phyloP scores from a whole-genome alignment of 1,284 basidiomycete species.

The Neolentinus lepideus region DNA sequence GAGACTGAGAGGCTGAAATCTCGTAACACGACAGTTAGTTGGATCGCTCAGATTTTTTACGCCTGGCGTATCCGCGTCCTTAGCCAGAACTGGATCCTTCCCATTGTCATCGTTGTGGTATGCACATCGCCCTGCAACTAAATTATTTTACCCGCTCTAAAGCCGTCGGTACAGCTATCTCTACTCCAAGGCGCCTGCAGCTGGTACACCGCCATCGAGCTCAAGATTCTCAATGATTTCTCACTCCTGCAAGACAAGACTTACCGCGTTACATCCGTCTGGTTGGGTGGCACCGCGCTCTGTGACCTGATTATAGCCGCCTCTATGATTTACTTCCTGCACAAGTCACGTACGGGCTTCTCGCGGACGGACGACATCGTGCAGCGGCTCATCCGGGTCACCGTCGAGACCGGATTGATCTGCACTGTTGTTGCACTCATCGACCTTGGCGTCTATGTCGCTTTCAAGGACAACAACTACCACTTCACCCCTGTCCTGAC shows the following conservation, averaged over 20 bases:
- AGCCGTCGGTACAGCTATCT: not conserved
- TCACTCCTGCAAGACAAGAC: not conserved
- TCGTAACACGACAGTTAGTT: not conserved
- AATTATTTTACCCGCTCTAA: not conserved
- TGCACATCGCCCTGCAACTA: not conserved
- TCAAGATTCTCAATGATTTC: not conserved
- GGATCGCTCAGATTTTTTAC: not conserved
- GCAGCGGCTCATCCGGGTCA: slow-evolving; percentile 6
- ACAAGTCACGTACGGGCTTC: slow-evolving; percentile 7
- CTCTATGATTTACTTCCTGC: slow-evolving; percentile 7
- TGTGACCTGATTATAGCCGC: slow-evolving; percentile 7
- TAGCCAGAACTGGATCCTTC: not conserved
- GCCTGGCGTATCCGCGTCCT: not conserved
- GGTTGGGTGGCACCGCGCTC: not conserved
- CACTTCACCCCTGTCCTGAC: slow-evolving; percentile 21
- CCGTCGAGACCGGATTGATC: slow-evolving; percentile 24
- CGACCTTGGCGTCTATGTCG: slow-evolving; percentile 23
- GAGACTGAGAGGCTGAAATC: not conserved
- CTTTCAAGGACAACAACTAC: slow-evolving; percentile 19
- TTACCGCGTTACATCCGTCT: not conserved
- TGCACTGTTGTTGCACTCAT: slow-evolving; percentile 21
- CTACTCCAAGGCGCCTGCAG: not conserved
- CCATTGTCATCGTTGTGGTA: not conserved
- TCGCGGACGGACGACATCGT: slow-evolving; percentile 5
- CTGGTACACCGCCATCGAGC: not conserved